Percentiles rank a stretch among this genome's conserved stretches.
Evolutionary conservation across 176 grass and related monocot genomes (phyloP).

Genomic region (Paspalum vaginatum): DNA sequence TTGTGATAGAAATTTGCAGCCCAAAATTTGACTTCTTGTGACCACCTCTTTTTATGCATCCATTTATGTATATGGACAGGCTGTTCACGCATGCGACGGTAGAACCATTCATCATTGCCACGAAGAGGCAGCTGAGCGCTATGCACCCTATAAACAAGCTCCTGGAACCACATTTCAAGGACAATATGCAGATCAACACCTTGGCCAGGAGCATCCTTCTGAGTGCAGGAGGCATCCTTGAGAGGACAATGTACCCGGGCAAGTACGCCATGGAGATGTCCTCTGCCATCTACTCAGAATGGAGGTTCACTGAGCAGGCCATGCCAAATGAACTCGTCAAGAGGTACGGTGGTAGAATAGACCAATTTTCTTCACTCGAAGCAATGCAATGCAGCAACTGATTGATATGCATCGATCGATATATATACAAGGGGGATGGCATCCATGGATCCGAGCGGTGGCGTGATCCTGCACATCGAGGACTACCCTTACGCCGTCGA

Average conservation of each 20-base stretch:
- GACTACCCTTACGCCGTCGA: constrained; percentile 91
- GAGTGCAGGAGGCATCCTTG: constrained; percentile 64
- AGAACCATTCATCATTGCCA: constrained; percentile 93
- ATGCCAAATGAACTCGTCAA: constrained; percentile 82
- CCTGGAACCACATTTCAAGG: constrained; percentile 94
- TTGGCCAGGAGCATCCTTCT: constrained; percentile 88
- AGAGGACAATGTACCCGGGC: constrained; percentile 80
- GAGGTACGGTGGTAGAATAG: no score
- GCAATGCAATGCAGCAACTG: no score
- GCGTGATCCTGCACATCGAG: constrained; percentile 52
- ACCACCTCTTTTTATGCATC: no score
- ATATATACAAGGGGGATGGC: constrained; percentile 75
- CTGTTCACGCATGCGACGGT: constrained; percentile 81
- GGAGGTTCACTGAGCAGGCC: constrained; percentile 81
- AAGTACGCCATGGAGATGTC: constrained; percentile 86
- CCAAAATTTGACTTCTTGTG: no score
- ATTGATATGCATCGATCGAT: background rate
- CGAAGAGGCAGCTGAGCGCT: constrained; percentile 75
- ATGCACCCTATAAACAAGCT: constrained; percentile 96
- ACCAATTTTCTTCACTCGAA: no score
- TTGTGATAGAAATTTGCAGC: no score
- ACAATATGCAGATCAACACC: constrained; percentile 88
- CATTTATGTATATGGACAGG: no score
- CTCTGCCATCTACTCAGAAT: constrained; percentile 65
- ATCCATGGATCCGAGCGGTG: constrained; percentile 36